Evolutionary conservation across 106 monocot genomes (phyloP).

Genomic region (Xerophyta viscosa): DNA sequence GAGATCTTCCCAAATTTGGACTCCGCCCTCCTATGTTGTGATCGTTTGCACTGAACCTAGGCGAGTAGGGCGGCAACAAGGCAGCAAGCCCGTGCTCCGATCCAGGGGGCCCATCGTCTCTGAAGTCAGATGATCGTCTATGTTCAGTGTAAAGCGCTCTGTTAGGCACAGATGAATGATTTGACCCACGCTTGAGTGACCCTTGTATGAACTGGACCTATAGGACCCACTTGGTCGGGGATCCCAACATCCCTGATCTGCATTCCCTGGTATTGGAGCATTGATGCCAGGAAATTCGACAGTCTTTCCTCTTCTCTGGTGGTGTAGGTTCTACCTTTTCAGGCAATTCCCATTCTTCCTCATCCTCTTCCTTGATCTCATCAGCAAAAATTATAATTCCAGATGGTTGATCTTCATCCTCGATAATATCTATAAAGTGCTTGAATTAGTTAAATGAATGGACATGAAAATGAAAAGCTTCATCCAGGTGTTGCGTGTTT

Average conservation of each 20-base stretch:
- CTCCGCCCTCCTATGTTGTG: constrained; percentile 20
- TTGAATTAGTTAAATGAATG: neutral
- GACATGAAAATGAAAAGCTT: neutral
- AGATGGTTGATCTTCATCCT: constrained; percentile 64
- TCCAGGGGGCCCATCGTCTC: constrained; percentile 22
- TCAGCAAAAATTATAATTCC: constrained; percentile 79
- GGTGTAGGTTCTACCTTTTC: constrained; percentile 33
- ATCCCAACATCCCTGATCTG: constrained; percentile 57
- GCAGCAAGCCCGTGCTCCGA: constrained; percentile 5
- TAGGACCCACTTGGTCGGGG: constrained; percentile 2
- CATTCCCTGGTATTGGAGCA: constrained; percentile 77
- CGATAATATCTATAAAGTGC: constrained; percentile 28
- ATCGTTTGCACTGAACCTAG: constrained; percentile 47
- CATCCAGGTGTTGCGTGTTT: neutral
- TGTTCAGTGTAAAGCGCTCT: constrained; percentile 17
- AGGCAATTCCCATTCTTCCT: constrained; percentile 85
- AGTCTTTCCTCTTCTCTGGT: constrained; percentile 45
- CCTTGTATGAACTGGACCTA: constrained; percentile 16
- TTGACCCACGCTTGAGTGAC: neutral
- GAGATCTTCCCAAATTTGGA: constrained; percentile 41
- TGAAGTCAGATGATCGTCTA: constrained; percentile 15
- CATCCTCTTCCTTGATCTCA: constrained; percentile 40
- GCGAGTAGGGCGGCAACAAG: constrained; percentile 18
- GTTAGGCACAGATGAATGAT: constrained; percentile 5
- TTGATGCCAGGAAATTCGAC: constrained; percentile 85